Evolutionary conservation across 2,329 filamentous ascomycete species (phyloP).

Genomic region (Paramyrothecium sp.): DNA sequence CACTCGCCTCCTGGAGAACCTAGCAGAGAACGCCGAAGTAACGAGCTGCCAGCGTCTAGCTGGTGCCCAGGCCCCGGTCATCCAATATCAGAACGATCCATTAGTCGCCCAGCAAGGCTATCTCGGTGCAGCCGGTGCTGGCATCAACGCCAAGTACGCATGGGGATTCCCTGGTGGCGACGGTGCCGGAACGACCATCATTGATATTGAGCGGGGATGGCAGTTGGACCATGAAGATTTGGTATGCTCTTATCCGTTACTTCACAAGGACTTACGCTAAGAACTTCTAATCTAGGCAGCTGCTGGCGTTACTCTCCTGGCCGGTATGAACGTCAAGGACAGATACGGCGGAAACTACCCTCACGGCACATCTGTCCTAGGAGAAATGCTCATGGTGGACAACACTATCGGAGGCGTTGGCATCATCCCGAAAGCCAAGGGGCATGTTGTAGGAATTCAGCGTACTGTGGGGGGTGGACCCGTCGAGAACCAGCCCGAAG

Average conservation of each 20-base stretch:
- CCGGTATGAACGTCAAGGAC: constrained; percentile 2
- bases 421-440: constrained; percentile 1
- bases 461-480: background rate
- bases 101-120: constrained; percentile 1
- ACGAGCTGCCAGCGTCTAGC: constrained; percentile 2
- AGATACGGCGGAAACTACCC: constrained; percentile 1
- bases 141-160: constrained; percentile 4
- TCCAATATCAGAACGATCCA: constrained; percentile 2
- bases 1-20: background rate
- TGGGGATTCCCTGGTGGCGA: constrained; percentile 6
- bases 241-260: background rate
- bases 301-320: constrained; percentile 1
- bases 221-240: constrained; percentile 4
- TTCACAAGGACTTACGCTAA: background rate
- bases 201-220: constrained; percentile 5
- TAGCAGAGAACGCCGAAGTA: background rate
- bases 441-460: constrained; percentile 2
- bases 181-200: constrained; percentile 4
- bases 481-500: constrained; percentile 2
- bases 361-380: constrained; percentile 1
- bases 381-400: constrained; percentile 7
- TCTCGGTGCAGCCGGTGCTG: background rate
- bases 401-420: constrained; percentile 5
- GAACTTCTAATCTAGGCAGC: background rate
- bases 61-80: background rate